Base-by-base conservation (phyloP, 495 filamentous ascomycete species). In the Penicillium egyptiacum region DNA sequence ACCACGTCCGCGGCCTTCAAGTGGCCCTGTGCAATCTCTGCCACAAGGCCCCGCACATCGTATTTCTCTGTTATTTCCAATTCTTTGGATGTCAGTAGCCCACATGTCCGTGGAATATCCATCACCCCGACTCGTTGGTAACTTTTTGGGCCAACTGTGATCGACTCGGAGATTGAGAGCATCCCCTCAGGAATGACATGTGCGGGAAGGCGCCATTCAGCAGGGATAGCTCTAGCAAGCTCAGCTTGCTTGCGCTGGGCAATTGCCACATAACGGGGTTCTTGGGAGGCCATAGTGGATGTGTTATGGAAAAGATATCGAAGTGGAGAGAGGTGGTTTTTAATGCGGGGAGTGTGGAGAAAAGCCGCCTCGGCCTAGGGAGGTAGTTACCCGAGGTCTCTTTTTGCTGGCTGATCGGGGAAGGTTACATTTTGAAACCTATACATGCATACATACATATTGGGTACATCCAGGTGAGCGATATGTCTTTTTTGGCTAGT, bases 61-160 rank as follows among this genome's bases (percentile, higher is more conserved):
- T 77, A 79, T 0, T 77, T 62, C 61, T 87, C 84, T 1, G 85
- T 88, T 20, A 88, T 86, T 5, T 71, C 66, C 11, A 87, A 60
- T 57, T 89, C 86, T 11, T 74, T 63, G 0, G 61, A 10, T 1
- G 69, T 78, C 30, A 89, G 70, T 2, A 88, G 59, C 0, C 79
- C 81, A 52, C 78, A 81, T 1, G 65, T 67, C 6, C 73, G 67
- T 9, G 81, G 80, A 44, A 79, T 74, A 12, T 72, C 66, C 59
- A 79, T 72, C 28, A 81, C 74, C 54, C 72, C 70, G 37, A 74
- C 61, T 41, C 61, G 57, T 39, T 64, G 57, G 49, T 75, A 74
- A n/a, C 45, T 50, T 11, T 71, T 60, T 20, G 69, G 66, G 25
- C 66, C 64, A 6, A 73, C 63, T 47, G 67, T 69, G 45, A 77